phyloP scores from a whole-genome alignment of 495 filamentous ascomycete species.

The Ramalina peruviana region DNA sequence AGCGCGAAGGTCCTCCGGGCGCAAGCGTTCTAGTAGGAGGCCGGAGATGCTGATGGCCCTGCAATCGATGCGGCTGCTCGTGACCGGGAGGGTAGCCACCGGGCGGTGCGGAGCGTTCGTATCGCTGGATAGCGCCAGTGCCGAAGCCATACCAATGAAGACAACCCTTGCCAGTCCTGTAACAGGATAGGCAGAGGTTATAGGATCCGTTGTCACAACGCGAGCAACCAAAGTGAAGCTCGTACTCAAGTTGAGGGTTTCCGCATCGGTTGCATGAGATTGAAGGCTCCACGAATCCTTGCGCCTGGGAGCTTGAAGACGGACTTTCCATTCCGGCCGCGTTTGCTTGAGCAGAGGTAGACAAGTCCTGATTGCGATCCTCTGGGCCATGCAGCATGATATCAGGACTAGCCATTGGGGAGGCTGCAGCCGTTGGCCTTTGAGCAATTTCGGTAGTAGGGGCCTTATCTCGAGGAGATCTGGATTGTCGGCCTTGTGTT shows the following conservation, averaged over 20 bases:
- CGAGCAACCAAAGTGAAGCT: constrained; percentile 64
- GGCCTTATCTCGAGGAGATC: too few relatives aligned
- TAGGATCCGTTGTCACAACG: constrained; percentile 54
- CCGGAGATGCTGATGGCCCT: constrained; percentile 49
- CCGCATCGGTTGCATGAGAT: constrained; percentile 58
- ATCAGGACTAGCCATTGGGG: not conserved
- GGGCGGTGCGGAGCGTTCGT: constrained; percentile 29
- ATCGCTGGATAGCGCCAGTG: constrained; percentile 44
- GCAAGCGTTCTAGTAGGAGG: constrained; percentile 28
- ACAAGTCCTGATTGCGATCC: not conserved
- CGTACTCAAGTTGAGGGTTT: constrained; percentile 57
- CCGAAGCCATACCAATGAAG: constrained; percentile 69
- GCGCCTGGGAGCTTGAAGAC: not conserved
- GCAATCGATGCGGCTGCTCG: constrained; percentile 49
- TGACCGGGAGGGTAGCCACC: constrained; percentile 27
- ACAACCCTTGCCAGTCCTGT: constrained; percentile 59
- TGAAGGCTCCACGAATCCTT: constrained; percentile 51
- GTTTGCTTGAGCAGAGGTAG: not conserved
- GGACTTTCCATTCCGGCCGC: too few relatives aligned
- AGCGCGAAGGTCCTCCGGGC: constrained; percentile 16
- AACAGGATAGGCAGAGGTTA: constrained; percentile 69
- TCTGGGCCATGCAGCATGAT: too few relatives aligned
- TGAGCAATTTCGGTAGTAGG: too few relatives aligned
- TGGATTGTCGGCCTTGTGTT: too few relatives aligned
- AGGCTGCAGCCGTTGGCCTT: not conserved